Evolutionary conservation across 805 yeast species (phyloP).

Genomic region (Ogataea ramenticola): DNA sequence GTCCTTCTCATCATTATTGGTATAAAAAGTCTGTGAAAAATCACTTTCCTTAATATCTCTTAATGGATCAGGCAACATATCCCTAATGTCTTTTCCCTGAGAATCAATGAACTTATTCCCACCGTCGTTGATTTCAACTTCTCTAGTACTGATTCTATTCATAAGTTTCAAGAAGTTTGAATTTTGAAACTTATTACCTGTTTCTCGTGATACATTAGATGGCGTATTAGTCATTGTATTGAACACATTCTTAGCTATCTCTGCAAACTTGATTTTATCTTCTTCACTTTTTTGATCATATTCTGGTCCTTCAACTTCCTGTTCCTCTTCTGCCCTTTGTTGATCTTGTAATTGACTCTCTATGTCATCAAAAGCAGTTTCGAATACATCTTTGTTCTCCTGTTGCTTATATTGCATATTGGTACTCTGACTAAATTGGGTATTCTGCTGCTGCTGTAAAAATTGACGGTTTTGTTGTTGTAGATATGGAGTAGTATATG

Average conservation of each 20-base stretch:
- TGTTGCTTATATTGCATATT: background rate
- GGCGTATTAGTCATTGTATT: conserved; percentile 29
- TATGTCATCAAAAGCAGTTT: conserved; percentile 21
- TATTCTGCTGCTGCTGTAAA: too few species aligned
- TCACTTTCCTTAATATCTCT: conserved; percentile 16
- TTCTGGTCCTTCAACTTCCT: conserved; percentile 2
- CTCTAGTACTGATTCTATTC: conserved; percentile 30
- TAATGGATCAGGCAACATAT: conserved; percentile 21
- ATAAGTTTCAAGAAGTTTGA: conserved; percentile 35
- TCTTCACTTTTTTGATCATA: conserved; percentile 14
- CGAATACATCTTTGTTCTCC: conserved; percentile 10
- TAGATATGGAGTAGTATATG: too few species aligned
- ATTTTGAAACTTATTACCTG: conserved; percentile 30
- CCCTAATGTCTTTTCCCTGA: conserved; percentile 31
- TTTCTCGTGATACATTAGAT: conserved; percentile 19
- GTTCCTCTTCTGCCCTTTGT: conserved; percentile 4
- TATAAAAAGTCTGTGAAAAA: conserved; percentile 1
- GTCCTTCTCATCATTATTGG: background rate
- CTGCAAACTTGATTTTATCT: conserved; percentile 30
- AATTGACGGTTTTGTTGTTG: too few species aligned
- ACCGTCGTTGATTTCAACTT: conserved; percentile 28
- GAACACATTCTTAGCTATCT: conserved; percentile 31
- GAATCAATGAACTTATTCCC: conserved; percentile 31
- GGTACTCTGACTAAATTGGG: background rate
- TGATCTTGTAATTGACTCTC: conserved; percentile 16